A percentile compares a stretch with the other conserved stretches of the same genome.
These are phyloP conservation scores for Starmerella roubikii DNA, from an alignment of 805 yeast genomes.

Conservation along the genomic window DNA sequence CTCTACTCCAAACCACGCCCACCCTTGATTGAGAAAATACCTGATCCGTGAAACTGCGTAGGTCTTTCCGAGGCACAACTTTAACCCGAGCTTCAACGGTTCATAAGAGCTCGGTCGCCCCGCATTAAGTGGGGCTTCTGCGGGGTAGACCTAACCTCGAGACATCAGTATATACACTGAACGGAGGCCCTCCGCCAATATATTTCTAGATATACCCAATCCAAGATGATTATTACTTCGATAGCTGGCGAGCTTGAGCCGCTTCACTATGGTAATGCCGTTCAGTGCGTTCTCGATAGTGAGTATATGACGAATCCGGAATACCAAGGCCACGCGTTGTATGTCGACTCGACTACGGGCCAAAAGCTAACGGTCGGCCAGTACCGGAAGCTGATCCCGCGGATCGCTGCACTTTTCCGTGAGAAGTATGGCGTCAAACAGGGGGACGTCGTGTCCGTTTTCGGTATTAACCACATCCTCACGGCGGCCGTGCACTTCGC, in stretches of 20 bases:
- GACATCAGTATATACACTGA: too few species aligned
- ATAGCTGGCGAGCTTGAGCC: not conserved
- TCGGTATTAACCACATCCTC: constrained; percentile 22
- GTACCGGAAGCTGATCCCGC: constrained; percentile 9
- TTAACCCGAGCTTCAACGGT: too few species aligned
- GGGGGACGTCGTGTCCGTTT: constrained; percentile 25
- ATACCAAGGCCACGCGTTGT: not conserved
- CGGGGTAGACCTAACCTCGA: too few species aligned
- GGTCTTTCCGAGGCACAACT: too few species aligned
- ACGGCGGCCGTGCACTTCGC: constrained; percentile 24
- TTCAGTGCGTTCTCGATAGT: constrained; percentile 4
- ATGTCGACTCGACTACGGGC: constrained; percentile 20
- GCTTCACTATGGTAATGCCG: constrained; percentile 5
- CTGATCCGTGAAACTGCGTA: too few species aligned
- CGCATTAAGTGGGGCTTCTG: too few species aligned
- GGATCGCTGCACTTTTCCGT: constrained; percentile 18
- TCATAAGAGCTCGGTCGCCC: too few species aligned
- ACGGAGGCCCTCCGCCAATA: too few species aligned
- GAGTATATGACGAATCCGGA: constrained; percentile 1
- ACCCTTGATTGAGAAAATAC: too few species aligned
- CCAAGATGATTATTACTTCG: not conserved
- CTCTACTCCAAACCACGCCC: too few species aligned
- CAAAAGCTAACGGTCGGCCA: constrained; percentile 14
- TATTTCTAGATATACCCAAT: not conserved
- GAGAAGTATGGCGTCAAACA: constrained; percentile 14